phyloP scores from a whole-genome alignment of 1,284 basidiomycete species.

The Phellopilus nigrolimitatus region DNA sequence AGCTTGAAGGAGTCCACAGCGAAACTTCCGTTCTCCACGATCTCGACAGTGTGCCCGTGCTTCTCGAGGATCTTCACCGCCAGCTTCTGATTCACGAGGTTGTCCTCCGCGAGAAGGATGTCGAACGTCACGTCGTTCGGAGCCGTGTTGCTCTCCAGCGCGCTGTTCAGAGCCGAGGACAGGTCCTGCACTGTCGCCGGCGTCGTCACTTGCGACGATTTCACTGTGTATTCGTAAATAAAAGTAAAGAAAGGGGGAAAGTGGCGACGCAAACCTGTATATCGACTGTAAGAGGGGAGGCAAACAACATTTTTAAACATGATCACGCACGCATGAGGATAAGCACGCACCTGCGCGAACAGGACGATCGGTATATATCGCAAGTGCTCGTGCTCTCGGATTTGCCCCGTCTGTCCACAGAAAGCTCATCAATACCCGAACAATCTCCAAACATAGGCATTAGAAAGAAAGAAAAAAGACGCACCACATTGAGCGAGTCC shows the following conservation, averaged over 20 bases:
- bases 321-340: too few relatives aligned
- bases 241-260: too few relatives aligned
- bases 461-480: slow-evolving; percentile 30
- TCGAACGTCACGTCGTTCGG: slow-evolving; percentile 88
- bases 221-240: too few relatives aligned
- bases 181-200: slow-evolving; percentile 89
- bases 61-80: slow-evolving; percentile 97
- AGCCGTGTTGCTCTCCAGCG: slow-evolving; percentile 87
- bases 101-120: slow-evolving; percentile 94
- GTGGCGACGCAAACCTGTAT: too few relatives aligned
- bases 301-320: too few relatives aligned
- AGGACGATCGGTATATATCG: slow-evolving; percentile 97
- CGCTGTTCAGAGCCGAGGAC: slow-evolving; percentile 88
- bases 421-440: slow-evolving; percentile 2
- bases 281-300: too few relatives aligned
- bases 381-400: slow-evolving; percentile 91
- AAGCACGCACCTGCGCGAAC: slow-evolving; percentile 70
- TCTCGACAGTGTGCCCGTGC: slow-evolving; percentile 93
- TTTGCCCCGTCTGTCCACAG: slow-evolving; percentile 65
- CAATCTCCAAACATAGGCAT: slow-evolving; percentile 14
- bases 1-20: slow-evolving; percentile 88
- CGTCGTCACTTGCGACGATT: slow-evolving; percentile 87
- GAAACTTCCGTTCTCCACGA: slow-evolving; percentile 94
- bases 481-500: slow-evolving; percentile 80
- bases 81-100: slow-evolving; percentile 91